Conservation (phyloP, 2,329 filamentous ascomycete species). For the Alternaria arbusti region DNA sequence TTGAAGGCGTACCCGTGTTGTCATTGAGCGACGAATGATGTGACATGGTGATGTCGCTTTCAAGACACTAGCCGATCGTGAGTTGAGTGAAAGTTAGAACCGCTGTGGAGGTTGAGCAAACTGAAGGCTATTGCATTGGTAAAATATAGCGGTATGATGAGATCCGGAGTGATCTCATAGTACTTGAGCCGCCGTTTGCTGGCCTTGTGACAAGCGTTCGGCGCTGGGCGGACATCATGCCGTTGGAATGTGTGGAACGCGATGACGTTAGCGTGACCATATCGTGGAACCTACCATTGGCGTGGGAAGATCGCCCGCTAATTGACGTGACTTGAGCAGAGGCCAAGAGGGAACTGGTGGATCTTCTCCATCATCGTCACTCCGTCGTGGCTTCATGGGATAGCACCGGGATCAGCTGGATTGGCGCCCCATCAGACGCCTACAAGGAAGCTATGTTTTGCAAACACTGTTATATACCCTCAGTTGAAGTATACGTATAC, state of each 20-base stretch:
- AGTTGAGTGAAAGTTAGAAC: not conserved
- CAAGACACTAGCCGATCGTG: not conserved
- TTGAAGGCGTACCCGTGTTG: slow-evolving; percentile 11
- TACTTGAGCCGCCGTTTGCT: not conserved
- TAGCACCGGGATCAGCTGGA: not conserved
- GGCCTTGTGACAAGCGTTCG: not conserved
- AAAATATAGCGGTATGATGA: not conserved
- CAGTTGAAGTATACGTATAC: not conserved
- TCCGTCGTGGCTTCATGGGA: not conserved
- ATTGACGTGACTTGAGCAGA: not conserved
- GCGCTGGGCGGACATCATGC: not conserved
- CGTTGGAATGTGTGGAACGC: slow-evolving; percentile 1
- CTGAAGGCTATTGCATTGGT: not conserved
- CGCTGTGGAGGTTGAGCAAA: not conserved
- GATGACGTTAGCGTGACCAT: slow-evolving; percentile 12
- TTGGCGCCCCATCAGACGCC: not conserved
- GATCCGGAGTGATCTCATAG: slow-evolving; percentile 11
- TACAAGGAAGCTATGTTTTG: not conserved
- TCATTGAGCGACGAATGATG: slow-evolving; percentile 9
- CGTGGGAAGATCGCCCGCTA: not conserved
- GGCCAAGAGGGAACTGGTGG: not conserved
- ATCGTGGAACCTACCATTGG: not conserved
- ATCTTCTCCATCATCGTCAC: not conserved
- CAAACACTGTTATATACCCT: not conserved
- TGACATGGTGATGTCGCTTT: slow-evolving; percentile 13